Evolutionary conservation across 805 yeast species (phyloP).

Genomic region (Candida suzukii): DNA sequence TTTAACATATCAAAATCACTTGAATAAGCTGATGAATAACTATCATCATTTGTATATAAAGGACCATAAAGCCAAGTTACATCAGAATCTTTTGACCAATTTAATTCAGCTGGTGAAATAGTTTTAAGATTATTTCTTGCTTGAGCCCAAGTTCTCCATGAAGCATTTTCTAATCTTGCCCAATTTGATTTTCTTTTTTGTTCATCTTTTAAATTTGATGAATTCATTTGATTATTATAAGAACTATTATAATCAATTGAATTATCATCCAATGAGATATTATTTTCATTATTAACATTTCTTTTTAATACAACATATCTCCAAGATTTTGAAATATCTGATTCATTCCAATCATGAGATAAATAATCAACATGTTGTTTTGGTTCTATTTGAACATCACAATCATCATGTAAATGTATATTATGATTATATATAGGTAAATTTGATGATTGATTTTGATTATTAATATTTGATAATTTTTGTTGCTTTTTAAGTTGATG

Average conservation of each 20-base stretch:
- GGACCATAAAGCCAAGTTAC: constrained; percentile 99
- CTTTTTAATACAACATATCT: constrained; percentile 79
- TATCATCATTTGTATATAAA: constrained; percentile 15
- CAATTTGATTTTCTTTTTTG: constrained; percentile 33
- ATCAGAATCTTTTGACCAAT: constrained; percentile 96
- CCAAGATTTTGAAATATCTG: constrained; percentile 94
- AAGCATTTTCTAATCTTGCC: constrained; percentile 76
- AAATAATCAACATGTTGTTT: constrained; percentile 89
- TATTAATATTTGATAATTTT: constrained; percentile 8
- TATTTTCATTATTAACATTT: constrained; percentile 59
- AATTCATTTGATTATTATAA: too few relatives aligned
- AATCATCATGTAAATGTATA: constrained; percentile 69
- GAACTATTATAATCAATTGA: background rate
- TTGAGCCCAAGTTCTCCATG: constrained; percentile 98
- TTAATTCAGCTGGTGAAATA: constrained; percentile 82
- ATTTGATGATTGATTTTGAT: constrained; percentile 7
- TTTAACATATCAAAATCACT: background rate
- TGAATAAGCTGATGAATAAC: background rate
- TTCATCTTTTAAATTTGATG: too few relatives aligned
- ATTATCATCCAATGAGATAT: background rate
- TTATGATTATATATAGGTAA: constrained; percentile 1
- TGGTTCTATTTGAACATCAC: constrained; percentile 73
- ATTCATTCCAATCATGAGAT: constrained; percentile 93
- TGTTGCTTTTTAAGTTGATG: constrained; percentile 19
- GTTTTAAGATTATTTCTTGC: constrained; percentile 65